A percentile compares a stretch with the other conserved stretches of the same genome.
These are phyloP conservation scores for Lenwebbia sp. DNA, from an alignment of 345 rosid genomes.

Conservation along the genomic window DNA sequence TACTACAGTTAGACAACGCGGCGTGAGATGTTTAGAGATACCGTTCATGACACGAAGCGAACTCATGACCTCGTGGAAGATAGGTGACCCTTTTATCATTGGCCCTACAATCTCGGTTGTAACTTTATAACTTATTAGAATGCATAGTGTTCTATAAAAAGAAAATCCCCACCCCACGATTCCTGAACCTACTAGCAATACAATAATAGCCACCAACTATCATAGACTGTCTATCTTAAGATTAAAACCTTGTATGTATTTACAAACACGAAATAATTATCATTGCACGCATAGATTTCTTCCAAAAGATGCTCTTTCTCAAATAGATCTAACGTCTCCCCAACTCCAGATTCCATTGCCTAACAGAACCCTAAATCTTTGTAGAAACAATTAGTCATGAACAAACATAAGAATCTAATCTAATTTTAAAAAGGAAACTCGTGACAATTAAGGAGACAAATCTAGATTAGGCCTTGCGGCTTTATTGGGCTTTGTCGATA, in stretches of 20 bases:
- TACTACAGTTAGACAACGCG: fast-evolving
- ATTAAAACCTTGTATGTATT: neutral
- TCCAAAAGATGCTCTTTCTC: neutral
- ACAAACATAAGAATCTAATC: neutral
- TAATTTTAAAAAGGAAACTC: neutral
- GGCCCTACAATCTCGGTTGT: neutral
- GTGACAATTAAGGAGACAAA: neutral
- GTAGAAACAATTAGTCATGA: neutral
- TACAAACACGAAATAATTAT: neutral
- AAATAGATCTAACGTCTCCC: neutral
- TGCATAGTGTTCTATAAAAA: neutral
- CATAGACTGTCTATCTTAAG: neutral
- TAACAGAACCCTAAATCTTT: neutral
- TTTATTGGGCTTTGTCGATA: neutral
- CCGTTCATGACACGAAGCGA: neutral
- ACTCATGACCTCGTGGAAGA: neutral
- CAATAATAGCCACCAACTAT: neutral
- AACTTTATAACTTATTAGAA: neutral
- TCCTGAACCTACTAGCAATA: neutral
- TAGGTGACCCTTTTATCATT: neutral
- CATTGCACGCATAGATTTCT: neutral
- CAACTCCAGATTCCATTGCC: neutral
- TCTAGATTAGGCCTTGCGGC: neutral
- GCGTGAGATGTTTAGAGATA: neutral
- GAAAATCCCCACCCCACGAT: neutral